Evolutionary conservation across 257 asterid genomes (phyloP).

Genomic region (Handroanthus guayacan): DNA sequence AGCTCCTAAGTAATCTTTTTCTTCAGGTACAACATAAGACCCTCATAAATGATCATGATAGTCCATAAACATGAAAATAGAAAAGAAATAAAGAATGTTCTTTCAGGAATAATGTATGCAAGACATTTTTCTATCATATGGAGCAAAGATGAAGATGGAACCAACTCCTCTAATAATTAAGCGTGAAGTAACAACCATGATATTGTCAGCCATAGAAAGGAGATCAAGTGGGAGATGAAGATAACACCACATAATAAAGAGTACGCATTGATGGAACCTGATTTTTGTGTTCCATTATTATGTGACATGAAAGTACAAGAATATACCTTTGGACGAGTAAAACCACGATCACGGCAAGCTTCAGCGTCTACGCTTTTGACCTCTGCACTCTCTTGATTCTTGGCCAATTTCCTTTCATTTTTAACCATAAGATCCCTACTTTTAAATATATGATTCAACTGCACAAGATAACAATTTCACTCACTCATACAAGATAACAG

Average conservation of each 20-base stretch:
- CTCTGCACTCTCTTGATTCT: constrained; percentile 52
- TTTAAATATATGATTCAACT: constrained; percentile 81
- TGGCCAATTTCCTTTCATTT: constrained; percentile 72
- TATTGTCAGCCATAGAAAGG: constrained; percentile 12
- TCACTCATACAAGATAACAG: constrained; percentile 34
- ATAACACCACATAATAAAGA: constrained; percentile 3
- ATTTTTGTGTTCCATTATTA: constrained; percentile 5
- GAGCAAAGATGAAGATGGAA: background rate
- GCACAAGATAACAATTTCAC: constrained; percentile 49
- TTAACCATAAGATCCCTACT: constrained; percentile 76
- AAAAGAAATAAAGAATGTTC: background rate
- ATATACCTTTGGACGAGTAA: constrained; percentile 94
- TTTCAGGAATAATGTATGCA: constrained; percentile 6
- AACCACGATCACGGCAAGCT: constrained; percentile 80
- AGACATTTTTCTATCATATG: background rate
- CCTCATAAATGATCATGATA: background rate
- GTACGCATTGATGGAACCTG: background rate
- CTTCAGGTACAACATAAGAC: background rate
- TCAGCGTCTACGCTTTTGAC: constrained; percentile 49
- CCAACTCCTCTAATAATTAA: background rate
- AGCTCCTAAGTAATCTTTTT: background rate
- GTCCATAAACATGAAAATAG: background rate
- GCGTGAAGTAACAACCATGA: constrained; percentile 1
- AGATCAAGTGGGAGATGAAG: constrained; percentile 18
- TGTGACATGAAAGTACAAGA: constrained; percentile 9